Conservation (phyloP, 169 alveolate genomes). For the Plasmodium cynomolgi region DNA sequence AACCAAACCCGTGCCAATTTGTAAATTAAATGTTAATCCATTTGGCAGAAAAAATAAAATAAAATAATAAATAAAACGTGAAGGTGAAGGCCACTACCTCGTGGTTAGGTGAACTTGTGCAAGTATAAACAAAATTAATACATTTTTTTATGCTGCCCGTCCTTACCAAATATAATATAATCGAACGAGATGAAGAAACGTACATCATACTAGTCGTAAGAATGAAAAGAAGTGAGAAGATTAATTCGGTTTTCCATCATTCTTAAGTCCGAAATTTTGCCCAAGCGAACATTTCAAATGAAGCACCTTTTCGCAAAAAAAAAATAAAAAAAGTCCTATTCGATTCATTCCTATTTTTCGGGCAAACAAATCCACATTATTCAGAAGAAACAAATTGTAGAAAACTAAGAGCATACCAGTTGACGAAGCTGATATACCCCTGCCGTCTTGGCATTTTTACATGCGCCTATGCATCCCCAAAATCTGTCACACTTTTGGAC, state of each 20-base stretch:
- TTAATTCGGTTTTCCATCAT: not conserved
- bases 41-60: not conserved
- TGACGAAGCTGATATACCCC: not conserved
- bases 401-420: not conserved
- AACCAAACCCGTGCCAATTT: not conserved
- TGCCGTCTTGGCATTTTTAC: not conserved
- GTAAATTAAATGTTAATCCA: not conserved
- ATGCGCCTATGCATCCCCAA: not conserved
- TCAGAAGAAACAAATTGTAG: not conserved
- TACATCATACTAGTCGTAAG: not conserved
- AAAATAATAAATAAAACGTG: not conserved
- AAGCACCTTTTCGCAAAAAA: not conserved
- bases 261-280: not conserved
- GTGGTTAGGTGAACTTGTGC: not conserved
- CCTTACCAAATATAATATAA: not conserved
- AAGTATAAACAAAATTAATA: too few relatives aligned
- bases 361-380: not conserved
- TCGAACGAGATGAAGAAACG: not conserved
- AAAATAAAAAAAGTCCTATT: not conserved
- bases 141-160: not conserved
- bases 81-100: not conserved
- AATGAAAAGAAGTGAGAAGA: not conserved
- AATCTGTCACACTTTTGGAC: not conserved
- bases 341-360: not conserved
- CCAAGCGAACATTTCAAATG: not conserved